A percentile compares a stretch with the other conserved stretches of the same genome.
Evolutionary conservation across 2,329 filamentous ascomycete genomes (phyloP).

Genomic region (Colletotrichum ledebouriae): DNA sequence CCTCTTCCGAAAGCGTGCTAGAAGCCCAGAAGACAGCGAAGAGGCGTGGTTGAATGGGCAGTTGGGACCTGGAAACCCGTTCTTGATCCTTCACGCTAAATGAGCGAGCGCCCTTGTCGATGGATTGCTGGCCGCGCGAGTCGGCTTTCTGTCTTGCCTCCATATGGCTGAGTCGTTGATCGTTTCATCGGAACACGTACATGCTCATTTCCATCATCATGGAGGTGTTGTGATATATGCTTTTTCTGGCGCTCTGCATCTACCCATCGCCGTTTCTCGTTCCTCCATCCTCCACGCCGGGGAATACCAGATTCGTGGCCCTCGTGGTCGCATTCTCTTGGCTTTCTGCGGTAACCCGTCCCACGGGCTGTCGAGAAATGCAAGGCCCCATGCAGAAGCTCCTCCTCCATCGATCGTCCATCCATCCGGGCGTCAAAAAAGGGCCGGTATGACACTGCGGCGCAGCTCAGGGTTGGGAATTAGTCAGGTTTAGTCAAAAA

Average conservation of each 20-base stretch:
- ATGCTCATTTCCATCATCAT: background rate
- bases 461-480: too few relatives aligned
- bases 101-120: constrained; percentile 17
- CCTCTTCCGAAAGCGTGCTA: constrained; percentile 28
- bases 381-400: constrained; percentile 5
- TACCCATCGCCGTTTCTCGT: constrained; percentile 7
- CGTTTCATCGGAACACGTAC: background rate
- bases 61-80: constrained; percentile 23
- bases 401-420: constrained; percentile 11
- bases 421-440: constrained; percentile 25
- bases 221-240: background rate
- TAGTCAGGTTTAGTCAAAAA: too few relatives aligned
- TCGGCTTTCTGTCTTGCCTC: constrained; percentile 2
- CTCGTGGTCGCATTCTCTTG: constrained; percentile 15
- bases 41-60: constrained; percentile 29
- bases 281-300: background rate
- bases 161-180: constrained; percentile 1
- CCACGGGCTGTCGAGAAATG: constrained; percentile 19
- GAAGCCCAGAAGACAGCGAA: constrained; percentile 5
- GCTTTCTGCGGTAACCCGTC: background rate
- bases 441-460: constrained; percentile 16
- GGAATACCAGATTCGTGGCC: constrained; percentile 20
- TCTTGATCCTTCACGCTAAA: constrained; percentile 29
- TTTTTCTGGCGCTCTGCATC: constrained; percentile 8
- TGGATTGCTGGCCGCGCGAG: constrained; percentile 8